phyloP scores from a whole-genome alignment of 2,329 filamentous ascomycete genomes.

The Neoscytalidium dimidiatum region DNA sequence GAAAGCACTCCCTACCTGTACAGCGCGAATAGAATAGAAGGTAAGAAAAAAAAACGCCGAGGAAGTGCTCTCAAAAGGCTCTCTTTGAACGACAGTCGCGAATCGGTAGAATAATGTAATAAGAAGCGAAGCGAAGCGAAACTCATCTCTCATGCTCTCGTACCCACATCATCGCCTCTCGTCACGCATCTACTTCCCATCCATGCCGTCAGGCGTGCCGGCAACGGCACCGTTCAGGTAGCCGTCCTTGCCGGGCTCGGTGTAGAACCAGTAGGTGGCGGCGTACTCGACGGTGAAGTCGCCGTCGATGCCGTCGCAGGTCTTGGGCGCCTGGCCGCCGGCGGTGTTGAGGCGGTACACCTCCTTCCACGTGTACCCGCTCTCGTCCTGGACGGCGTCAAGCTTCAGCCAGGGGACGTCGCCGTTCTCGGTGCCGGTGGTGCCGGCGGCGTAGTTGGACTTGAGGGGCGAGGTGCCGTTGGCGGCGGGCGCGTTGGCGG shows the following conservation, averaged over 20 bases:
- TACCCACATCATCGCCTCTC: neutral
- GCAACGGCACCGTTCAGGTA: conserved; percentile 11
- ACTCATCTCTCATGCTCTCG: neutral
- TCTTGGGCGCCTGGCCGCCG: conserved; percentile 73
- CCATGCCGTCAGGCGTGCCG: neutral
- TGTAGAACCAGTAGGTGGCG: conserved; percentile 72
- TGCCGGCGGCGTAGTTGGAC: conserved; percentile 47
- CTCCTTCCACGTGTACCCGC: conserved; percentile 62
- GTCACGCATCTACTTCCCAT: neutral
- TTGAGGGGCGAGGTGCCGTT: neutral
- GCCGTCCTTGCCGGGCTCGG: conserved; percentile 1
- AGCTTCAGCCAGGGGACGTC: conserved; percentile 83
- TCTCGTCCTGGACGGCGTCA: conserved; percentile 40
- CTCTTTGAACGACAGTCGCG: conserved; percentile 4
- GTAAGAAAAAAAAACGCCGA: conserved; percentile 8
- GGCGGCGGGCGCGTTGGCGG: conserved; percentile 61
- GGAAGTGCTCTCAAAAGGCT: neutral
- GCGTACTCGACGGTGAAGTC: conserved; percentile 77
- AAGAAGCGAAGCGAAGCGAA: conserved; percentile 13
- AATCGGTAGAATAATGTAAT: conserved; percentile 5
- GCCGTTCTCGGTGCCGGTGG: conserved; percentile 45
- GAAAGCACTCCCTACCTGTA: neutral
- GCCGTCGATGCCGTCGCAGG: conserved; percentile 66
- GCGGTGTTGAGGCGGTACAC: conserved; percentile 85
- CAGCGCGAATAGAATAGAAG: no score